Conservation (phyloP, 2,329 filamentous ascomycete species). For the Sporothrix sp. region DNA sequence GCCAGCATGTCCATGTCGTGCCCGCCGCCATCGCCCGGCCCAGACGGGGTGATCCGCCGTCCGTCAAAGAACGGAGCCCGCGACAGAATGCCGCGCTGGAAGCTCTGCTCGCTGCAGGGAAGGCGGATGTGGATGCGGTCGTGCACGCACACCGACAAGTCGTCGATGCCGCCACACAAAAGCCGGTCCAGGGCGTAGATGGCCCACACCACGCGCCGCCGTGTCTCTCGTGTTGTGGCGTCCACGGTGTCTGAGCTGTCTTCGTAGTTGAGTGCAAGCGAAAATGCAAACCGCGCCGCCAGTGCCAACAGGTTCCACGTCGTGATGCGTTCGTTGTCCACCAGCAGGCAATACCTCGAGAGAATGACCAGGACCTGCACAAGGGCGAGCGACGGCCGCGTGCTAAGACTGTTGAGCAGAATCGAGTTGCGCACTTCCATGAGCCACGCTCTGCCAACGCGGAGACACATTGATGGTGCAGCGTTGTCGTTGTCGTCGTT, state of each 20-base stretch:
- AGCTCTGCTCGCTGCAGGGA: conserved; percentile 7
- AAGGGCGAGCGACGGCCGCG: neutral
- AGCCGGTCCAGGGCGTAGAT: conserved; percentile 21
- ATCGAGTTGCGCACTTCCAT: neutral
- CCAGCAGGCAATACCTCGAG: neutral
- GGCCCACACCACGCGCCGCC: conserved; percentile 22
- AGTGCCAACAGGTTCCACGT: conserved; percentile 1
- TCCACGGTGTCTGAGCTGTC: neutral
- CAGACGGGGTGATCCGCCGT: neutral
- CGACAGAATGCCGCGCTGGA: conserved; percentile 1
- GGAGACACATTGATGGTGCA: too few relatives aligned
- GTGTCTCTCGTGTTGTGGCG: conserved; percentile 16
- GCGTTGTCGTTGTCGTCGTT: neutral
- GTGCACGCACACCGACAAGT: conserved; percentile 21
- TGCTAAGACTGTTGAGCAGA: neutral
- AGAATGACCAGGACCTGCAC: conserved; percentile 1
- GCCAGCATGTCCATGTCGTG: conserved; percentile 4
- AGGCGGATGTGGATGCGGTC: conserved; percentile 19
- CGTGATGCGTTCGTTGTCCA: neutral
- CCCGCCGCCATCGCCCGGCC: neutral
- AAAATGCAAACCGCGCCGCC: neutral
- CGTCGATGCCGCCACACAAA: conserved; percentile 23
- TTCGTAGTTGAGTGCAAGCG: conserved; percentile 4
- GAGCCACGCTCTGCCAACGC: neutral
- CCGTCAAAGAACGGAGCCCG: neutral